Percentiles rank a stretch among this genome's conserved stretches.
These are phyloP conservation scores for Podospora conica DNA, from an alignment of 495 filamentous ascomycete species.

Conservation along the genomic window DNA sequence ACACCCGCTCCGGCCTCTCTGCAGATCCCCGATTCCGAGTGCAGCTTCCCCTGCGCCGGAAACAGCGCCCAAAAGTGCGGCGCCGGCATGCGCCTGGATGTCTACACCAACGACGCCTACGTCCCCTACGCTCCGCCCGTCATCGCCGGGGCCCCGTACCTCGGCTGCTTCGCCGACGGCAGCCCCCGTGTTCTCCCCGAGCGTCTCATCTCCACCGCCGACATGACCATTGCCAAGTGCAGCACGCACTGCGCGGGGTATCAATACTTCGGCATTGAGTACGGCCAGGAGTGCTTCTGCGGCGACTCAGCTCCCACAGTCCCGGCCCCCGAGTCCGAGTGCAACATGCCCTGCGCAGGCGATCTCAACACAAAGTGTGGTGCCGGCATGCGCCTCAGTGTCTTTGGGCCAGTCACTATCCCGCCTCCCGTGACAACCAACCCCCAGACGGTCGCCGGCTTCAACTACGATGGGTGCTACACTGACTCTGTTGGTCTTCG, in stretches of 20 bases:
- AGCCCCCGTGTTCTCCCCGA: not conserved
- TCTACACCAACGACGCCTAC: not conserved
- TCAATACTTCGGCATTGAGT: not conserved
- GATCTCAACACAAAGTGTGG: not conserved
- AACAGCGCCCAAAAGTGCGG: not conserved
- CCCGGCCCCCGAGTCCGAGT: not conserved
- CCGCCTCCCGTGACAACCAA: not conserved
- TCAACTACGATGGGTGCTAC: not conserved
- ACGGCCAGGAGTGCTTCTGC: not conserved
- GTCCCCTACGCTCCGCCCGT: not conserved
- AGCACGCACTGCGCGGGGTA: not conserved
- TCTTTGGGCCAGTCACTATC: not conserved
- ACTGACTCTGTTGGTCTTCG: constrained; percentile 15
- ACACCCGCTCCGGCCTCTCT: not conserved
- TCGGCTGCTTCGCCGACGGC: not conserved
- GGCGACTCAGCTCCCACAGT: not conserved
- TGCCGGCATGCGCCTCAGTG: not conserved
- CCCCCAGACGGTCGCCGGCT: not conserved
- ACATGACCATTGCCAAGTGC: not conserved
- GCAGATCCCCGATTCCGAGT: not conserved
- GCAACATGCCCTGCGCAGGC: not conserved
- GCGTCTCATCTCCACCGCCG: not conserved
- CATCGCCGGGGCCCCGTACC: not conserved
- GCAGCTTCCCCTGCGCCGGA: not conserved
- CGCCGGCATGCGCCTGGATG: not conserved